Base-by-base conservation (phyloP, 352 stramenopile genomes). In the Phytopythium helicoides region DNA sequence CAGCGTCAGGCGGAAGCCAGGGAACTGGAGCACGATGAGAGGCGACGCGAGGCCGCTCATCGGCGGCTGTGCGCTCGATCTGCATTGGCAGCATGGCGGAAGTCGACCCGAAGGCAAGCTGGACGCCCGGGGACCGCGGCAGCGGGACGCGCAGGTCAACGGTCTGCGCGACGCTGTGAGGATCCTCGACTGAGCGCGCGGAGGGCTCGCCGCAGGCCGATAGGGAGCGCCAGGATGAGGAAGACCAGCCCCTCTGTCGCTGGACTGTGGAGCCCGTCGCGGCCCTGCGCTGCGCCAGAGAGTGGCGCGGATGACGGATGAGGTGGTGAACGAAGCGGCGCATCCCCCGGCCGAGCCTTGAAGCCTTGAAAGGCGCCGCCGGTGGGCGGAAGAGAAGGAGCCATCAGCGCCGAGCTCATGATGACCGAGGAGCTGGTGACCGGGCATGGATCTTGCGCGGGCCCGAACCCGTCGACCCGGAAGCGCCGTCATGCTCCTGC, bases 1-100 rank as follows among this genome's bases (percentile, higher is more conserved):
- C 33, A 81, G 55, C 14, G 68, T 58, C n/a, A 73, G 47, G 35
- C 65, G 74, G 41, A 88, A 70, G 51, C 76, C 80, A 18, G 81
- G 75, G 50, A 90, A 73, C 42, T 83, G 71, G 46, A 90, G 64
- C 51, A 88, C 74, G 46, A 90, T 63, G 40, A 66, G 77, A 16
- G 73, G 68, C 21, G 74, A 55, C 42, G 66, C 54, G 21, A 66
- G 48, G 15, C 61, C 47, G 52, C 48, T 66, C 22, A 61, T 14
- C 34, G n/a, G 56, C 56, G 36, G 64, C 63, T n/a, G 31, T 53
- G 47, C 47, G 47, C 22, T 53, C 47, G 5, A 53, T 15, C 3
- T 53, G 41, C 56, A 70, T 59, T 9, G 45, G 45, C 28, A 51
- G n/a, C 45, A 51, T 51, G 28, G 28, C 23, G 28, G 28, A 10